Base-by-base conservation (phyloP, 441 rosid species). In the Pelargonium fulgidum region DNA sequence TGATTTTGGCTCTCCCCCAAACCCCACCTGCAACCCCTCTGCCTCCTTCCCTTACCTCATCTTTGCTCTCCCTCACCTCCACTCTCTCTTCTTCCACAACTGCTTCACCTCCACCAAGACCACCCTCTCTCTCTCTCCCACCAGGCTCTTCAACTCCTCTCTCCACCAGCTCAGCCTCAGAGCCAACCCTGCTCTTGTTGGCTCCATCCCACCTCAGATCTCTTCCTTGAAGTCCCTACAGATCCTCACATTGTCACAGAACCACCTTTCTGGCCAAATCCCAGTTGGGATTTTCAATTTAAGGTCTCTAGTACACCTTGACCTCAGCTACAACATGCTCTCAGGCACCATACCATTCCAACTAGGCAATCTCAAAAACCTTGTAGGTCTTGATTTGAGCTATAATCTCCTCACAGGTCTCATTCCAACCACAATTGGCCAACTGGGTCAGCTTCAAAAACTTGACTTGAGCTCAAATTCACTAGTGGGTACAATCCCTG, bases 391-490 rank as follows among this genome's bases (percentile, higher is more conserved):
- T 67, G 98, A 90, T 75, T 77, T 92, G 64, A 90, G 98, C 87
- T 90, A 90, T 62, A 92, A 92, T 70, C 78, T 82, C 0, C 65
- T 92, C 1, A 58, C 72, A 2, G 96, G 96, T 7, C 4, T 65
- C 0, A 86, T 92, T 65, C 96, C 98, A 14, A 20, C 9, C 4
- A 68, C 90, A 56, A 84, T 90, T 67, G 84, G 93, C 22, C 82
- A 85, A 58, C 80, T 92, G 74, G 82, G 80, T 69, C 52, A 69
- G 81, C 95, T 92, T 77, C 98, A 89, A 71, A 92, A 92, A 74
- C 96, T 92, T 45, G 96, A 92, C 72, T 70, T 92, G 72, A 92
- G 98, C 80, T 92, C 98, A 1, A 92, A 92, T 69, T 76, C 77
- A 4, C 86, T 92, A 7, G 4, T 33, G 0, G 98, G 92, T 36